Conservation (phyloP, 257 asterid species). For the Nyctanthes arbortristis region DNA sequence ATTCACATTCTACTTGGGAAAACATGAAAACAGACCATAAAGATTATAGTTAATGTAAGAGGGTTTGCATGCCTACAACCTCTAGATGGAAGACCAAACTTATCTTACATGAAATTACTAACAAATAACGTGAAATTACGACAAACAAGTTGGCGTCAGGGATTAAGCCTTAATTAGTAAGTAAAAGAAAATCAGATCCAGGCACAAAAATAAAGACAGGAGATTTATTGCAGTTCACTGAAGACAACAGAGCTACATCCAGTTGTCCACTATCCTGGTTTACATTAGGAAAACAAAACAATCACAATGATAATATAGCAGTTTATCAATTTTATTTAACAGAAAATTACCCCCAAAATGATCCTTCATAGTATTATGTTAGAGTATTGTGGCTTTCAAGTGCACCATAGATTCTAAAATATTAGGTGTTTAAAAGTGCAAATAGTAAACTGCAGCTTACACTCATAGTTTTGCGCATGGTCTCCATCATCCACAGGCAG, state of each 20-base stretch:
- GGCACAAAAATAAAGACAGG: background rate
- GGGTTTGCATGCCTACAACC: background rate
- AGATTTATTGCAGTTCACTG: background rate
- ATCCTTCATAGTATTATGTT: background rate
- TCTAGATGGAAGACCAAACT: background rate
- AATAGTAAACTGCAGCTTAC: constrained; percentile 34
- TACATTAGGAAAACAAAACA: background rate
- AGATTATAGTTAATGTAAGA: too few species aligned
- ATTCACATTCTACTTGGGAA: too few species aligned
- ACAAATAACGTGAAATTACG: background rate
- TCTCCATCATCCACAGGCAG: constrained; percentile 29
- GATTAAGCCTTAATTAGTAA: background rate
- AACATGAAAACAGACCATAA: too few species aligned
- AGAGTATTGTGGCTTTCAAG: background rate
- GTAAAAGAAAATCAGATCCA: background rate
- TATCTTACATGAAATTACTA: background rate
- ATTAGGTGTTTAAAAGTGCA: background rate
- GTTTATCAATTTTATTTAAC: background rate
- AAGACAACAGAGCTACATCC: background rate
- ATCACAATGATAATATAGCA: background rate
- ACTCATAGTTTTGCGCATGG: constrained; percentile 35
- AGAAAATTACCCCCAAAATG: background rate
- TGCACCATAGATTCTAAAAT: background rate
- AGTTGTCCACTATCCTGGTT: background rate
- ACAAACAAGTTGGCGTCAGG: background rate